Base-by-base conservation (phyloP, 768 basidiomycete species). In the Leccinum olivaceopallidum region DNA sequence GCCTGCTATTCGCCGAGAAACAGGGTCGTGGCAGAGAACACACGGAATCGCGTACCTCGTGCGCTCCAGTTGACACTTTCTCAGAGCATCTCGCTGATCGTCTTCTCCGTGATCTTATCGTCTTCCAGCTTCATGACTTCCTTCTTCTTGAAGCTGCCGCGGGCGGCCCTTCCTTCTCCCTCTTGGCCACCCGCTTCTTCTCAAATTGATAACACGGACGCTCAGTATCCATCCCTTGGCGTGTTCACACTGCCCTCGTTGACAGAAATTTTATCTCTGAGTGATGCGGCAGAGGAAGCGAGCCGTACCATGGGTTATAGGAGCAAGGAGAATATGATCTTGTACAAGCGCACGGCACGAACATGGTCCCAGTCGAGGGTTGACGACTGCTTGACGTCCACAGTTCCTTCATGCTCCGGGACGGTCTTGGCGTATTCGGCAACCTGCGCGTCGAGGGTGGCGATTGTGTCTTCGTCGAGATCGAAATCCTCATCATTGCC, bases 301-400 rank as follows among this genome's bases (percentile, higher is more conserved):
- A 79, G 70, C 16, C 85, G 78, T 6, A 84, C 82, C 10, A 81
- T 76, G 14, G 84, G 74, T 6, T 90, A 88, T 6, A 96, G 81
- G 44, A 95, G 83, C 3, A 95, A 98, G 18, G 92, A 85, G 75
- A 92, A 93, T 37, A 98, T 92, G 75, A 28, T 28, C 28, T 28
- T 28, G 28, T 28, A 88, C 13, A 99, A 78, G 71, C 98, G 95
- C 20, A 78, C 77, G 0, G 96, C 94, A 57, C 90, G 89, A 55
- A 98, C 86, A 75, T 98, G 85, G 73, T 98, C 97, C 96, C 97
- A 99, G 76, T 99, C 96, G 55, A 98, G 83, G 83, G 72, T 98
- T 98, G 64, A 98, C 95, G 49, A 90, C 83, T 1, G 73, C 51
- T 78, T 73, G 10, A 78, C 73, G 8, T 77, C 80, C 2, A 78